Evolutionary conservation across 2,329 filamentous ascomycete genomes (phyloP), one percentile per base, ranked within the genome.

Genomic region (Mycosphaerella sp.): DNA sequence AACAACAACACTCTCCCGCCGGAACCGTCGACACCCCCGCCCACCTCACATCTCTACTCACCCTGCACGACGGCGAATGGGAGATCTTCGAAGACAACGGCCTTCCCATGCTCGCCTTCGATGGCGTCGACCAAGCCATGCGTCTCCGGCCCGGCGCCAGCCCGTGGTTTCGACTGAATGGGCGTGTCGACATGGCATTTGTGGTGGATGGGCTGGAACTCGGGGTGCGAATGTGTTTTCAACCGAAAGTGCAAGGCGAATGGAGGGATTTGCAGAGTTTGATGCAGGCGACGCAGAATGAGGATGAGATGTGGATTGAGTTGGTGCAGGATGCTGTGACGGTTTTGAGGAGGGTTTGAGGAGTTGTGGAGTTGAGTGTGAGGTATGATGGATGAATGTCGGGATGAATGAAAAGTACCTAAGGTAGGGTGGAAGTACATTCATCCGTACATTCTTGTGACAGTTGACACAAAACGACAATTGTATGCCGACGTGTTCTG

Each of bases 181-280:
- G 48, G 7, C 39, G 34, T 2, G 29, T n/a, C 6, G 51, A 54
- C 17, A 31, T 44, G 26, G 51, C 53, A 6, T 56, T 57, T n/a
- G 52, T 54, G 17, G 54, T 57, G 4, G 46, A 54, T 4, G 59
- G 59, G 4, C 11, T 61, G 8, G 38, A 57, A 6, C 31, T 57
- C 21, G 56, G 53, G 17, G 31, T 61, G 14, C 48, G 54, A 41
- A 39, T 61, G 51, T 53, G 42, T 11, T 49, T 34, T 9, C 14
- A 39, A 26, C 14, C 21, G 17, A 45, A 47, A 3, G 44, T 54
- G 26, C 26, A 21, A 23, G 40, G 48, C 8, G 29, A 29, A 29
- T 29, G 43, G 9, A 7, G 29, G n/a, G 43, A 29, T 7, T 10
- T 10, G 17, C 10, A 11, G 12, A 32, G n/a, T 29, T 11, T 45